Base-by-base conservation (phyloP, 345 rosid genomes). In the Adansonia digitata region DNA sequence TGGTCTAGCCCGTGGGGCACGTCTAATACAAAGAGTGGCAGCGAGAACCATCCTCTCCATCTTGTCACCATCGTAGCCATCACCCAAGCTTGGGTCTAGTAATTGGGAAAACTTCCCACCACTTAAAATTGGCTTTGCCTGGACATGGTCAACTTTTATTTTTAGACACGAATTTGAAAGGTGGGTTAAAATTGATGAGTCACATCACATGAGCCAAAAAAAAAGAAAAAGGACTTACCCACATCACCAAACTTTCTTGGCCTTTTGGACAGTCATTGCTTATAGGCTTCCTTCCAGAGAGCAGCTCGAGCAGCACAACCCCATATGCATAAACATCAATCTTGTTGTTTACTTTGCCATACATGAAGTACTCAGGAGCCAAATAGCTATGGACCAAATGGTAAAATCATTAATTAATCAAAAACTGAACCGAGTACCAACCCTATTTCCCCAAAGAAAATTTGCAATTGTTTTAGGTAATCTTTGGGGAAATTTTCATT, bases 341-440 rank as follows among this genome's bases (percentile, higher is more conserved):
- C 85, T 92, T 96, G 80, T 96, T 88, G 72, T 87, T 93, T 67
- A 93, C 91, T 79, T 89, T 93, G 31, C 98, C 99, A 75, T 87
- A 87, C 97, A 92, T 87, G 77, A 96, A 91, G 77, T 96, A 96
- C 75, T 96, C 99, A 11, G 99, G 99, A 72, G 99, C 99, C 89
- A 96, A 78, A 86, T 96, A 95, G 46, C 98, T 94, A n/a, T n/a
- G 85, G 81, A 82, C 57, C 67, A 26, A 67, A 5, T 43, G 24
- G 49, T 22, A 55, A 52, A 37, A 55, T 53, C 20, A 46, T 72
- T 22, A 56, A 24, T 35, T 26, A 22, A 40, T 60, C 20, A 60
- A 64, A 7, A n/a, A 37, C 17, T 10, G n/a, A n/a, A n/a, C n/a
- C n/a, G n/a, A n/a, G 27, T 65, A 10, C 12, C 70, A n/a, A 65